Evolutionary conservation across 1,284 basidiomycete genomes (phyloP), one percentile per base, ranked within the genome.

Genomic region (Rhizoctonia solani): DNA sequence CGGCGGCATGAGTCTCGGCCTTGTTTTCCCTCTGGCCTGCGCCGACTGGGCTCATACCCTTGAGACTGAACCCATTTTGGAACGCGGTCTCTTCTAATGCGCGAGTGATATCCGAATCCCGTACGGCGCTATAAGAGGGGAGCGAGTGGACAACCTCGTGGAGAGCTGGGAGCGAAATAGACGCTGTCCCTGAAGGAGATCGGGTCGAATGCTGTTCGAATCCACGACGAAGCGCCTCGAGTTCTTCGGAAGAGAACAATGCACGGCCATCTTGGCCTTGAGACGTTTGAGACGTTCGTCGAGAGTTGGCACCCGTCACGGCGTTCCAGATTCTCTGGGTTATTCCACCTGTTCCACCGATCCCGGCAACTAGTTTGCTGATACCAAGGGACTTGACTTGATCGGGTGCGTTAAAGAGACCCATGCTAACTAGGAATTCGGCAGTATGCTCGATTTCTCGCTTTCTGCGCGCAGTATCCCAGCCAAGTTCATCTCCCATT

Each of bases 401-500:
- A n/a, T 65, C 59, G 4, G 59, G 59, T 3, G 59, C 59, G 29
- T 81, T 81, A 4, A 81, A 80, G 32, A 93, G 80, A 9, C 92
- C 92, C 92, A 94, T 94, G 70, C 83, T 87, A 66, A 79, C 80
- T 54, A 94, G 81, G 79, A 91, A 93, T 42, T 76, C 75, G n/a
- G 88, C 79, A 0, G 85, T 84, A 3, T 82, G 77, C 52, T 80
- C 77, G 71, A 91, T 85, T 78, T 93, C 87, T 54, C 81, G 73
- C 69, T 80, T 77, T 72, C 86, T 83, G 70, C 86, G 82, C 59
- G 77, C 74, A 32, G 78, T 76, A 71, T 84, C 81, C 95, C 95
- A 98, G 30, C 83, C 82, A 21, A 95, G 83, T 76, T 97, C 94
- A 61, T 85, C 84, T 29, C 86, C 85, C 94, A 98, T 97, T 75